A percentile compares a stretch with the other conserved stretches of the same genome.
Evolutionary conservation across 257 asterid species (phyloP).

Genomic region (Paraleonurus japonicus): DNA sequence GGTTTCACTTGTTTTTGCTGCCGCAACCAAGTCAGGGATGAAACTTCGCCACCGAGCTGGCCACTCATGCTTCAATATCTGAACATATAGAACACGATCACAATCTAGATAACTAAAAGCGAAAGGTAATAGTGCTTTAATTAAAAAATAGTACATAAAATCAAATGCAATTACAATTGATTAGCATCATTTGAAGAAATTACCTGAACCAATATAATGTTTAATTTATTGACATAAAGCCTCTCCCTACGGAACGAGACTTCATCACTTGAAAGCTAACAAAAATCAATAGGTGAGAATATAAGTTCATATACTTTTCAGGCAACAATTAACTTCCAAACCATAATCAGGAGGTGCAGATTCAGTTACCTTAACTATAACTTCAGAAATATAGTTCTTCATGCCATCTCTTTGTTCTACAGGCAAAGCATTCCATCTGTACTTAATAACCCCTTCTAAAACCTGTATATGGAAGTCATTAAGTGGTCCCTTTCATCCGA

Average conservation of each 20-base stretch:
- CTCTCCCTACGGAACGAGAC: slow-evolving; percentile 81
- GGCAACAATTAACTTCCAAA: slow-evolving; percentile 10
- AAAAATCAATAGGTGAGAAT: slow-evolving; percentile 22
- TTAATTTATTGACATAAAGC: slow-evolving; percentile 82
- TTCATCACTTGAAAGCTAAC: slow-evolving; percentile 93
- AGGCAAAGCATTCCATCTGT: slow-evolving; percentile 98
- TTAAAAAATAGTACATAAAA: slow-evolving; percentile 6
- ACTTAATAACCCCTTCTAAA: slow-evolving; percentile 96
- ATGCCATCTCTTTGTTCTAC: slow-evolving; percentile 96
- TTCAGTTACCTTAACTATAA: slow-evolving; percentile 77
- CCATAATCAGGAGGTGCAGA: not conserved
- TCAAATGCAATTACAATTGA: not conserved
- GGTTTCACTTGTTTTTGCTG: slow-evolving; percentile 93
- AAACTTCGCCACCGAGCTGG: slow-evolving; percentile 92
- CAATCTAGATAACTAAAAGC: slow-evolving; percentile 1
- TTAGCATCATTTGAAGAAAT: slow-evolving; percentile 15
- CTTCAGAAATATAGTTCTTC: slow-evolving; percentile 98
- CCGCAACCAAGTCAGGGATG: slow-evolving; percentile 96
- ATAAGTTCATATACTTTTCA: slow-evolving; percentile 4
- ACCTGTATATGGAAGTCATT: slow-evolving; percentile 52
- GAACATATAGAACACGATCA: slow-evolving; percentile 24
- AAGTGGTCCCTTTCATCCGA: slow-evolving; percentile 18
- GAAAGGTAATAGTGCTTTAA: not conserved
- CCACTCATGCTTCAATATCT: slow-evolving; percentile 99
- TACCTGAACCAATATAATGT: slow-evolving; percentile 96